Evolutionary conservation across 176 grass and related monocot species (phyloP).

Genomic region (Pontederia crassipes): DNA sequence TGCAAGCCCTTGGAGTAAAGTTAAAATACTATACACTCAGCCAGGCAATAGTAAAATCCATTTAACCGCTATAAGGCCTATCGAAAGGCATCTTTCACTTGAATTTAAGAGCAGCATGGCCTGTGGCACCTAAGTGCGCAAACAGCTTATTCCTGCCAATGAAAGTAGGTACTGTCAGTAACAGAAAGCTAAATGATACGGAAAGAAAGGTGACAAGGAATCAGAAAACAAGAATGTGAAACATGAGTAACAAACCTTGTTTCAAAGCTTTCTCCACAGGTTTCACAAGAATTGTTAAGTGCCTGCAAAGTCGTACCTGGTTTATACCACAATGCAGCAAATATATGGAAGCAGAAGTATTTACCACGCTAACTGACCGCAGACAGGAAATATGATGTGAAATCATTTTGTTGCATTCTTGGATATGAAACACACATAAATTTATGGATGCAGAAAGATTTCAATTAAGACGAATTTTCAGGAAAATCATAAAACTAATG

Average conservation of each 20-base stretch:
- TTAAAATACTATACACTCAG: too few species aligned
- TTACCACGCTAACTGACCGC: neutral
- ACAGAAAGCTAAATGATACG: neutral
- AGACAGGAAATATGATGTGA: too few species aligned
- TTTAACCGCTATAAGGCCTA: too few species aligned
- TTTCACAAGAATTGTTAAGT: constrained; percentile 57
- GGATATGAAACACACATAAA: too few species aligned
- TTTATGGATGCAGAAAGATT: too few species aligned
- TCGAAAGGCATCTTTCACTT: constrained; percentile 16
- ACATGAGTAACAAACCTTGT: constrained; percentile 39
- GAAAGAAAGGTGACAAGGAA: neutral
- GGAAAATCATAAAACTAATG: too few species aligned
- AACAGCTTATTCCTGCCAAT: constrained; percentile 73
- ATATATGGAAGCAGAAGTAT: neutral
- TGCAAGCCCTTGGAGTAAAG: too few species aligned
- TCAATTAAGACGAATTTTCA: too few species aligned
- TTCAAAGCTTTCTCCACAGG: constrained; percentile 66
- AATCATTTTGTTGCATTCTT: too few species aligned
- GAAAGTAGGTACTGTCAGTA: constrained; percentile 1
- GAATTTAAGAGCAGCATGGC: constrained; percentile 54
- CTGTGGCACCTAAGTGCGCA: constrained; percentile 73
- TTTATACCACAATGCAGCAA: constrained; percentile 8
- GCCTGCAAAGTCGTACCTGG: constrained; percentile 41
- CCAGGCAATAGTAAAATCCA: too few species aligned
- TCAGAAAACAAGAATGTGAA: neutral